These are phyloP conservation scores for Nicotiana paniculata DNA, from an alignment of 257 asterid species.

Conservation along the genomic window DNA sequence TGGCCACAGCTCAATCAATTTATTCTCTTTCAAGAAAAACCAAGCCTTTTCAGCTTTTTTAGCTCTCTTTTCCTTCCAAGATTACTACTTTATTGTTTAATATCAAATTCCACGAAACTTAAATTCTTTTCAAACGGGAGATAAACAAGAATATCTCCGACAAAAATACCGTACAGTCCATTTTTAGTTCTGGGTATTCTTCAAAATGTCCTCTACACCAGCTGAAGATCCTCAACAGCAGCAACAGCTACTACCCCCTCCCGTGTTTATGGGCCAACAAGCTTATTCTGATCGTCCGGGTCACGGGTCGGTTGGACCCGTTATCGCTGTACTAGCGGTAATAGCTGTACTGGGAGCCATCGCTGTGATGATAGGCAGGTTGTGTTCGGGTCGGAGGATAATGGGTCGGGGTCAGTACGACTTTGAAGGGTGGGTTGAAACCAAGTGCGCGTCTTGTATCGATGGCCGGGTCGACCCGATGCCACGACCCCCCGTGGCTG, in stretches of 20 bases:
- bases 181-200: background rate
- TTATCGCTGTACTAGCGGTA: slow-evolving; percentile 70
- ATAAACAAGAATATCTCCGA: background rate
- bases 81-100: slow-evolving; percentile 1
- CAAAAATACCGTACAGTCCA: background rate
- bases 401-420: slow-evolving; percentile 65
- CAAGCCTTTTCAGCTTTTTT: background rate
- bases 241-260: slow-evolving; percentile 35
- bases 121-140: background rate
- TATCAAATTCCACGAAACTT: background rate
- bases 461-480: slow-evolving; percentile 64
- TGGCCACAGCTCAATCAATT: background rate
- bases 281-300: slow-evolving; percentile 44
- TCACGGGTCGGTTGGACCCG: slow-evolving; percentile 78
- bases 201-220: slow-evolving; percentile 36
- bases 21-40: background rate
- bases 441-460: slow-evolving; percentile 80
- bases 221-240: slow-evolving; percentile 34
- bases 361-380: slow-evolving; percentile 78
- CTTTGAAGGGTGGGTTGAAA: slow-evolving; percentile 77
- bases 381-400: slow-evolving; percentile 72
- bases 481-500: slow-evolving; percentile 32
- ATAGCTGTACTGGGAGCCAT: slow-evolving; percentile 55
- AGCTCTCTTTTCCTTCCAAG: background rate
- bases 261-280: slow-evolving; percentile 45